phyloP scores from a whole-genome alignment of 192 early-diverging fungal species.

The Chytriomyces sp. region DNA sequence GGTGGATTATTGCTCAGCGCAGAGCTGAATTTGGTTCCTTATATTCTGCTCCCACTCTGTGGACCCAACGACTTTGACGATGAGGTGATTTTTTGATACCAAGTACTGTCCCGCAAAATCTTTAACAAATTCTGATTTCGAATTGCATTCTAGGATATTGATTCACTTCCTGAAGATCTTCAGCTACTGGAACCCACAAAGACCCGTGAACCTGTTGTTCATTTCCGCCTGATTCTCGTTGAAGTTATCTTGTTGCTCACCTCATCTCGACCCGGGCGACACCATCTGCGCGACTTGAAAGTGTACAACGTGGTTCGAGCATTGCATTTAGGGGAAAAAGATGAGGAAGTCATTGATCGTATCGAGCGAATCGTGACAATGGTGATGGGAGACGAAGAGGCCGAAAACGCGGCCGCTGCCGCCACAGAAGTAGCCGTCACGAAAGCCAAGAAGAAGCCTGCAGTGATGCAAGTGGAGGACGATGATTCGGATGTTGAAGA shows the following conservation, averaged over 20 bases:
- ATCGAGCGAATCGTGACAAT: conserved; percentile 84
- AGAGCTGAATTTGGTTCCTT: conserved; percentile 82
- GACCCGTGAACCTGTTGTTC: conserved; percentile 79
- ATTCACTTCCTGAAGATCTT: conserved; percentile 90
- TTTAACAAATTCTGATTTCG: background rate
- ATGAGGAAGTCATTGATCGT: conserved; percentile 71
- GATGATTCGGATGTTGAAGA: conserved; percentile 41
- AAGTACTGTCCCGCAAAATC: background rate
- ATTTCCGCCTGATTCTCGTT: conserved; percentile 73
- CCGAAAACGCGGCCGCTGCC: background rate
- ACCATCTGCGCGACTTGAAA: conserved; percentile 77
- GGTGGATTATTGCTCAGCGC: conserved; percentile 65
- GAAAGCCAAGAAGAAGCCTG: conserved; percentile 27
- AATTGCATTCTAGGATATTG: conserved; percentile 72
- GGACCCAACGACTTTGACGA: conserved; percentile 91
- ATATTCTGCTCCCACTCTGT: conserved; percentile 86
- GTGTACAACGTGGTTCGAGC: conserved; percentile 88
- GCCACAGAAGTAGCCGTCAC: conserved; percentile 7
- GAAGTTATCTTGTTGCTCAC: conserved; percentile 85
- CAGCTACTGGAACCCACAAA: conserved; percentile 84
- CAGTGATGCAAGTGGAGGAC: conserved; percentile 40
- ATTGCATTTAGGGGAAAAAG: conserved; percentile 75
- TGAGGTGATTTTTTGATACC: conserved; percentile 61
- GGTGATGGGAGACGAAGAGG: conserved; percentile 60
- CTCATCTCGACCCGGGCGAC: conserved; percentile 73